A percentile compares a stretch with the other conserved stretches of the same genome.
Evolutionary conservation across 257 asterid species (phyloP).

Genomic region (Forsythia suspensa): DNA sequence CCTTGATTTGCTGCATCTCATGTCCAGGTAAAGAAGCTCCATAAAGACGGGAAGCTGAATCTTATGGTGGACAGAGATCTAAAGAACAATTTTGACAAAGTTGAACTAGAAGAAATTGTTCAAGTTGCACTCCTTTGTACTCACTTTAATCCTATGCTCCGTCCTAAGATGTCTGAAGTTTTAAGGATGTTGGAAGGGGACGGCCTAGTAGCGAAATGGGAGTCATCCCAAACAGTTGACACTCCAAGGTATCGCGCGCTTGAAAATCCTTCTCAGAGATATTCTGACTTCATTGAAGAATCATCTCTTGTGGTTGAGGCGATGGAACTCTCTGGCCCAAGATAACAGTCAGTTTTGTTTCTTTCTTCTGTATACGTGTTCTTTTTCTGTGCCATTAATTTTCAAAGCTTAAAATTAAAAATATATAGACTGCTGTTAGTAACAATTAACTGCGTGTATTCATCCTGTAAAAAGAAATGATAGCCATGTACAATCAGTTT

Average conservation of each 20-base stretch:
- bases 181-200: slow-evolving; percentile 94
- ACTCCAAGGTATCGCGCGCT: slow-evolving; percentile 52
- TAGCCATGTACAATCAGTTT: slow-evolving; percentile 34
- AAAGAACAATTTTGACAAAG: slow-evolving; percentile 51
- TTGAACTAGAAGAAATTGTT: slow-evolving; percentile 82
- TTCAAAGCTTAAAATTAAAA: slow-evolving; percentile 5
- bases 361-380: not conserved
- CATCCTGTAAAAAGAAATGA: slow-evolving; percentile 46
- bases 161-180: slow-evolving; percentile 96
- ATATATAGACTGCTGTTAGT: slow-evolving; percentile 38
- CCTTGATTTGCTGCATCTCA: not conserved
- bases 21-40: slow-evolving; percentile 75
- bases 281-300: slow-evolving; percentile 77
- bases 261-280: slow-evolving; percentile 62
- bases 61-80: slow-evolving; percentile 73
- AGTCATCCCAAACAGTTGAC: slow-evolving; percentile 63
- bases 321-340: slow-evolving; percentile 93
- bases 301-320: slow-evolving; percentile 83
- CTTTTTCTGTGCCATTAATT: not conserved
- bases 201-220: slow-evolving; percentile 90
- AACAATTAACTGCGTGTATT: slow-evolving; percentile 41
- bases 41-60: slow-evolving; percentile 71
- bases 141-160: slow-evolving; percentile 69
- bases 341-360: slow-evolving; percentile 43
- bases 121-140: slow-evolving; percentile 87